Base-by-base conservation (phyloP, 2,329 filamentous ascomycete genomes). In the Triangularia setosa region DNA sequence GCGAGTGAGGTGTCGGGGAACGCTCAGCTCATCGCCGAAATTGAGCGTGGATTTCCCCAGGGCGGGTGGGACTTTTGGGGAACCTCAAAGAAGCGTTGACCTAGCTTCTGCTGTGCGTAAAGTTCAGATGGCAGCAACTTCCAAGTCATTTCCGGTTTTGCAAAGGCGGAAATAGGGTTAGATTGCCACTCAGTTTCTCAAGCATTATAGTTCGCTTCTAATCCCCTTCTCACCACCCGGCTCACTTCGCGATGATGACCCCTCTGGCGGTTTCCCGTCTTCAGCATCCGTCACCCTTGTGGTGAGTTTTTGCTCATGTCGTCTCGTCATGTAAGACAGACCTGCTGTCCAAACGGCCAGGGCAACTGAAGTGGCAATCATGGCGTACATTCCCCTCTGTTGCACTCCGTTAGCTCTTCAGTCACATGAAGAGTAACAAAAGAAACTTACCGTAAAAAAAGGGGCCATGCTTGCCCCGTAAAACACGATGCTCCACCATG, bases 401-500 rank as follows among this genome's bases (percentile, higher is more conserved):
- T 40, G 14, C 48, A 48, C 24, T 52, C 69, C 40, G 68, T 69
- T 59, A 71, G 33, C 23, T 7, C 16, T 48, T 54, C 11, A 4
- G 12, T 18, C 18, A 14, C 12, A 61, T 11, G 60, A 67, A 60
- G 4, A 1, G 64, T 11, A 58, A 61, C 61, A 58, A 63, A 65
- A 27, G 3, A 28, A 16, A 77, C 83, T 79, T 73, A 86, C 84
- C 44, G 75, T 86, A 66, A 90, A 90, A 78, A 83, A 84, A 0
- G 89, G 89, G 2, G 88, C 89, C 73, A 85, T 83, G 2, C 83
- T 81, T 0, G 88, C 88, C 0, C 85, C 84, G 70, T 91, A 91
- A 67, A 92, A 91, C 0, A 91, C 69, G 48, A 91, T 85, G 65
- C 82, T 86, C 89, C 89, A 91, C 88, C 88, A 91, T 0, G 87